Base-by-base conservation (phyloP, 768 basidiomycete genomes). In the Suillus cothurnatus region DNA sequence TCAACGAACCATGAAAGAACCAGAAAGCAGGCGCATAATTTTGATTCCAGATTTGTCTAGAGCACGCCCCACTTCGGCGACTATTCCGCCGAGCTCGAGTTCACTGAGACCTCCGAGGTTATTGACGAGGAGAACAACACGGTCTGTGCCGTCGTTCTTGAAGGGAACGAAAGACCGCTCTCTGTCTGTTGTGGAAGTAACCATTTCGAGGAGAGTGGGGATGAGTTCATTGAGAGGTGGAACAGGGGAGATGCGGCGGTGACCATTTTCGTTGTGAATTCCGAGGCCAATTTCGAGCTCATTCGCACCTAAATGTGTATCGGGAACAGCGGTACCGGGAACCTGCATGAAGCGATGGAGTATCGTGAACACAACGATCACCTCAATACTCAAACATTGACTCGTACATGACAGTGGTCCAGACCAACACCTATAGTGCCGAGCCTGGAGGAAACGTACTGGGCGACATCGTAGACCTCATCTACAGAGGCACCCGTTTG, bases 201-300 rank as follows among this genome's bases (percentile, higher is more conserved):
- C 80, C 68, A 92, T 81, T 50, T 88, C 86, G 28, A 95, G 77
- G 53, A 96, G 81, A 68, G 86, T 80, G n/a, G 83, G 81, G 53
- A 95, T 80, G 63, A 96, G 86, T 67, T 89, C 81, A 19, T 84
- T 81, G 56, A 93, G 84, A 12, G 89, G 82, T 0, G 94, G 94
- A 3, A 90, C 81, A 5, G 91, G 92, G 0, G 88, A 88, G 41
- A 91, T 69, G 34, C 88, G 88, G 49, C 81, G 79, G 67, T 88
- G 83, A 9, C 92, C 95, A 56, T 88, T 86, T 78, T 97, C 95
- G 71, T 97, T 97, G 79, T 97, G 95, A 64, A 97, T 92, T 15
- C 95, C 92, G 81, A 93, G 87, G 21, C 95, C 95, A 65, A 97
- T 90, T 77, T 97, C 95, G 61, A 95, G 86, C 74, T 94, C 92